phyloP scores from a whole-genome alignment of 495 filamentous ascomycete genomes.

The Tuber magnatum region DNA sequence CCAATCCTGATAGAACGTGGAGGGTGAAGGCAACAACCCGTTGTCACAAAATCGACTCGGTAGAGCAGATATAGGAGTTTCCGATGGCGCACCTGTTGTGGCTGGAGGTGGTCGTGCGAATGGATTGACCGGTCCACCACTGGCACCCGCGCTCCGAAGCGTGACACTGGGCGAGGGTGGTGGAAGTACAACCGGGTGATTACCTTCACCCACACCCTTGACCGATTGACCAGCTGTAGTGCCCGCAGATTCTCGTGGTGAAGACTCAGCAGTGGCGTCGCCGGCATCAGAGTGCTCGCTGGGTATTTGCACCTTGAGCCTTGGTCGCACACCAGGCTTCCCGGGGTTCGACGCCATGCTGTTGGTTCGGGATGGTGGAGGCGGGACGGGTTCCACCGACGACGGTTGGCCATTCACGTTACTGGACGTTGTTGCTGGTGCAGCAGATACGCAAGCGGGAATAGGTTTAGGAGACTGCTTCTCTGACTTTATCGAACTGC shows the following conservation, averaged over 20 bases:
- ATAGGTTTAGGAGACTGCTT: constrained; percentile 27
- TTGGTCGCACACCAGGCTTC: constrained; percentile 60
- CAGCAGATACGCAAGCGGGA: constrained; percentile 47
- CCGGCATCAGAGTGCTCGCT: constrained; percentile 80
- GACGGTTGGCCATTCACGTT: constrained; percentile 44
- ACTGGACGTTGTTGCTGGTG: constrained; percentile 45
- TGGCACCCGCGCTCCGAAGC: constrained; percentile 81
- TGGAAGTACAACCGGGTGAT: constrained; percentile 67
- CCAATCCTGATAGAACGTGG: constrained; percentile 90
- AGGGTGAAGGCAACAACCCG: constrained; percentile 77
- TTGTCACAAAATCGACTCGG: constrained; percentile 83
- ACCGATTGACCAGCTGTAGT: constrained; percentile 50
- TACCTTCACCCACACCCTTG: constrained; percentile 48
- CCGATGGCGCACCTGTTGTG: constrained; percentile 59
- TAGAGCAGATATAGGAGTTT: constrained; percentile 95
- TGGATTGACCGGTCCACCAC: constrained; percentile 78
- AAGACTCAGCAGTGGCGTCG: constrained; percentile 67
- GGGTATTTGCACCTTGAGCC: constrained; percentile 88
- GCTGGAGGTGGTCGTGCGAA: constrained; percentile 76
- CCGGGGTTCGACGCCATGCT: constrained; percentile 52
- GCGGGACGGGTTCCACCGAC: constrained; percentile 39
- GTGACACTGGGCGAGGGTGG: constrained; percentile 86
- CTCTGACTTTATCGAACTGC: constrained; percentile 19
- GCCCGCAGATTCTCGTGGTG: constrained; percentile 63
- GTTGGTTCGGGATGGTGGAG: constrained; percentile 70